Conservation (phyloP, 1,139 yeast species). For the Ogataea hybrid region DNA sequence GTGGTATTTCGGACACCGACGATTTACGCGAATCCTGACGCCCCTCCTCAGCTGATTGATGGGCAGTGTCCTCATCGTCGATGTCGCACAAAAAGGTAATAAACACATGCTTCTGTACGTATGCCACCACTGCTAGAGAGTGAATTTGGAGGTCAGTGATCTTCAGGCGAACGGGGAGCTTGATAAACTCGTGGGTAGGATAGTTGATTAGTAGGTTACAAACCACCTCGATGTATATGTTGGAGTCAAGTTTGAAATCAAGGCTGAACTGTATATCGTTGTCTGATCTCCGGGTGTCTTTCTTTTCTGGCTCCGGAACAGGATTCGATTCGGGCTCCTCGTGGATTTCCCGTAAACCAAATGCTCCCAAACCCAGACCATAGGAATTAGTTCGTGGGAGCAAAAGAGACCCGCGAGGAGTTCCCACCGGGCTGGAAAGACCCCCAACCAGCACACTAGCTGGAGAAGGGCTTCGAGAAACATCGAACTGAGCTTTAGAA, state of each 20-base stretch:
- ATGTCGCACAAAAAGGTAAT: conserved; percentile 61
- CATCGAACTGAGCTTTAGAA: conserved; percentile 10
- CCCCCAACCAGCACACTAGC: conserved; percentile 14
- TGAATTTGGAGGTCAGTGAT: conserved; percentile 78
- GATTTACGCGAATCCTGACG: conserved; percentile 25
- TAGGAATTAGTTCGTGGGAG: conserved; percentile 25
- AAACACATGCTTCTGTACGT: conserved; percentile 50
- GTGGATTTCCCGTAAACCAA: conserved; percentile 18
- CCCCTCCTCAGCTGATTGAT: conserved; percentile 11
- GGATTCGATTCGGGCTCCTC: conserved; percentile 5
- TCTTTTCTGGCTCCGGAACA: conserved; percentile 1
- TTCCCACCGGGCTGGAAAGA: conserved; percentile 17
- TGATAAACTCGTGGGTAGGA: conserved; percentile 84
- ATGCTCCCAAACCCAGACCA: conserved; percentile 29
- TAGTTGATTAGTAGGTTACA: conserved; percentile 82
- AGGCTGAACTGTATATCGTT: conserved; percentile 75
- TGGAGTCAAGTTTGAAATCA: conserved; percentile 79
- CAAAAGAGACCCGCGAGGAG: conserved; percentile 19
- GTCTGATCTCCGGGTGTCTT: conserved; percentile 20
- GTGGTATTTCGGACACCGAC: conserved; percentile 20
- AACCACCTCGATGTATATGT: conserved; percentile 66
- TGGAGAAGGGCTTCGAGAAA: conserved; percentile 25
- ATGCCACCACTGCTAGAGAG: conserved; percentile 75
- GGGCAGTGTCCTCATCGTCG: conserved; percentile 37
- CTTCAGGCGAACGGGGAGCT: conserved; percentile 77